Conservation (phyloP, 2,329 filamentous ascomycete genomes). For the Daldinia sp. region DNA sequence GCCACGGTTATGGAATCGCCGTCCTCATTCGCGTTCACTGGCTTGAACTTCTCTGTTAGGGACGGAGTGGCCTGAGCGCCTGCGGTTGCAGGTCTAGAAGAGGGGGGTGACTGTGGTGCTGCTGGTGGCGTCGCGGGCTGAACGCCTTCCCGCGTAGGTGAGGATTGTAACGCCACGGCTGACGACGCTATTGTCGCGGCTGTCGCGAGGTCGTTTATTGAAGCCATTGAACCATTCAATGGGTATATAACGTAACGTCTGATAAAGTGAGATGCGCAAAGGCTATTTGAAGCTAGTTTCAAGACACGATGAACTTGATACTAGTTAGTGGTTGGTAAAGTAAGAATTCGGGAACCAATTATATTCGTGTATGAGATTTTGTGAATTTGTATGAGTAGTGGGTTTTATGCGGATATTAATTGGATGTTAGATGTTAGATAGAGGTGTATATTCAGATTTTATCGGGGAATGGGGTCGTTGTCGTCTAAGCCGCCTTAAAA, state of each 20-base stretch:
- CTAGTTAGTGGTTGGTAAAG: slow-evolving; percentile 14
- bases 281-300: not conserved
- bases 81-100: slow-evolving; percentile 16
- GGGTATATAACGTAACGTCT: not conserved
- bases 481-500: slow-evolving; percentile 14
- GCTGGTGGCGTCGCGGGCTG: slow-evolving; percentile 24
- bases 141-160: slow-evolving; percentile 35
- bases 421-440: slow-evolving; percentile 36
- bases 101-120: slow-evolving; percentile 27
- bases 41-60: not conserved
- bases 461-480: slow-evolving; percentile 11
- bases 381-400: slow-evolving; percentile 15
- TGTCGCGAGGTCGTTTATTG: slow-evolving; percentile 63
- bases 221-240: slow-evolving; percentile 53
- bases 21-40: slow-evolving; percentile 19
- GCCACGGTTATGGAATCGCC: slow-evolving; percentile 37
- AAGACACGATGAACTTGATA: slow-evolving; percentile 21
- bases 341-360: slow-evolving; percentile 22
- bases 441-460: not conserved
- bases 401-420: slow-evolving; percentile 33
- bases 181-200: slow-evolving; percentile 61
- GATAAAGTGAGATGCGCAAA: not conserved
- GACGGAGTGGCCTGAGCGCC: slow-evolving; percentile 2
- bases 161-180: slow-evolving; percentile 48
- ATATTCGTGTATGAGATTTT: slow-evolving; percentile 3